Evolutionary conservation across 148 eudicot species (phyloP).

Genomic region (Heliosperma pusillum): DNA sequence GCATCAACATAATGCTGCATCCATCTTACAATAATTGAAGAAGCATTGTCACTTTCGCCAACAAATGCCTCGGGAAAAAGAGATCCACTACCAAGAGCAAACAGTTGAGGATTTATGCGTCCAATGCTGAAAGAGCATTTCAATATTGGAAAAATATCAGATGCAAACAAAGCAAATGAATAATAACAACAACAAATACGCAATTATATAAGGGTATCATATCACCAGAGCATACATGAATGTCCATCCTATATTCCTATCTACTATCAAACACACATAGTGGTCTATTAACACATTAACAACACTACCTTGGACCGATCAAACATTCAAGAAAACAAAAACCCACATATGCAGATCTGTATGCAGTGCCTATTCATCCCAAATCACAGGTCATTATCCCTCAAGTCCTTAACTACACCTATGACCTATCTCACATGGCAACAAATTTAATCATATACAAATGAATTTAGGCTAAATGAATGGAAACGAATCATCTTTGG

Average conservation of each 20-base stretch:
- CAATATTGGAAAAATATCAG: constrained; percentile 18
- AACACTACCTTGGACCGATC: not conserved
- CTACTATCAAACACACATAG: not conserved
- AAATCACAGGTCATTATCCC: not conserved
- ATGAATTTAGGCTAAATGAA: not conserved
- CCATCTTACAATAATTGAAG: constrained; percentile 46
- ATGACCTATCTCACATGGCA: not conserved
- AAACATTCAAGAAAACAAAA: not conserved
- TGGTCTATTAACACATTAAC: not conserved
- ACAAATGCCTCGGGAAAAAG: constrained; percentile 36
- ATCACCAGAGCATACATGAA: not conserved
- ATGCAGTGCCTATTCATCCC: not conserved
- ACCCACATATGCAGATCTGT: not conserved
- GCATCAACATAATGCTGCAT: constrained; percentile 69
- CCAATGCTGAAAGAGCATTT: constrained; percentile 67
- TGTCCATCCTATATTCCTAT: not conserved
- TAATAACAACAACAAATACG: too few relatives aligned
- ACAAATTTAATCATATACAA: constrained; percentile 1
- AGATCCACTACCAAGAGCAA: constrained; percentile 68
- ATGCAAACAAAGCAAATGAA: not conserved
- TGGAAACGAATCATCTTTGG: not conserved
- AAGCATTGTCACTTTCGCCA: constrained; percentile 26
- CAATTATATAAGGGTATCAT: not conserved
- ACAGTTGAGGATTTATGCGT: constrained; percentile 74
- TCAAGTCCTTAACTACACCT: not conserved